Evolutionary conservation across 2,329 filamentous ascomycete species (phyloP).

Genomic region (Hypoxylon sp.): DNA sequence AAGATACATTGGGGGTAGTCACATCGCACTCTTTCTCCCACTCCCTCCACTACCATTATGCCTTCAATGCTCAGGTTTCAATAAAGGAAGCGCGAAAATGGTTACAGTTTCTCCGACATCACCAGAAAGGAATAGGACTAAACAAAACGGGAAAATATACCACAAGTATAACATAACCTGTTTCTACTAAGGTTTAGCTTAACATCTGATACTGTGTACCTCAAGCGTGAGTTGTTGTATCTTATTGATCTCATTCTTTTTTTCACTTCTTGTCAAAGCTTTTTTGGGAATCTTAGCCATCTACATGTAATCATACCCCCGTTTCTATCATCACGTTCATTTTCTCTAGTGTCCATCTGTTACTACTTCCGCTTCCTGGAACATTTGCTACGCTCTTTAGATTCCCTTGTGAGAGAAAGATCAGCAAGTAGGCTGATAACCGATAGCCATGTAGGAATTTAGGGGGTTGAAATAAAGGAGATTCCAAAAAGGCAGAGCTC

Average conservation of each 20-base stretch:
- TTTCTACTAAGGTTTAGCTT: conserved; percentile 30
- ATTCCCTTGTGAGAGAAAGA: conserved; percentile 16
- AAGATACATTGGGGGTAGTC: conserved; percentile 15
- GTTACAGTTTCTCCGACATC: conserved; percentile 36
- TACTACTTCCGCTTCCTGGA: conserved; percentile 18
- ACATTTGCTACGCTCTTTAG: conserved; percentile 22
- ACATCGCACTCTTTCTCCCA: neutral
- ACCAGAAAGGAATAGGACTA: conserved; percentile 27
- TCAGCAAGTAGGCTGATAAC: conserved; percentile 16
- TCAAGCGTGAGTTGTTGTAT: conserved; percentile 8
- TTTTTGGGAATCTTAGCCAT: conserved; percentile 15
- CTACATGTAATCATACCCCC: conserved; percentile 17
- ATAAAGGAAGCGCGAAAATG: conserved; percentile 33
- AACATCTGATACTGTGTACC: conserved; percentile 37
- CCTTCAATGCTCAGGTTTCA: conserved; percentile 15
- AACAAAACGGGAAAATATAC: conserved; percentile 31
- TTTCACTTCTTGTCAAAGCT: conserved; percentile 28
- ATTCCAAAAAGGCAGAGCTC: conserved; percentile 13
- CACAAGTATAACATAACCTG: conserved; percentile 34
- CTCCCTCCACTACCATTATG: conserved; percentile 11
- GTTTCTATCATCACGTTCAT: conserved; percentile 21
- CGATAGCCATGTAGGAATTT: conserved; percentile 13
- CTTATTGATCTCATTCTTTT: conserved; percentile 21
- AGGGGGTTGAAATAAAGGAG: conserved; percentile 16
- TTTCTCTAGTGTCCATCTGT: conserved; percentile 11